Percentiles rank a stretch among this genome's conserved stretches.
Conservation (phyloP, 306 rosid species). For the Hippophae rhamnoides region DNA sequence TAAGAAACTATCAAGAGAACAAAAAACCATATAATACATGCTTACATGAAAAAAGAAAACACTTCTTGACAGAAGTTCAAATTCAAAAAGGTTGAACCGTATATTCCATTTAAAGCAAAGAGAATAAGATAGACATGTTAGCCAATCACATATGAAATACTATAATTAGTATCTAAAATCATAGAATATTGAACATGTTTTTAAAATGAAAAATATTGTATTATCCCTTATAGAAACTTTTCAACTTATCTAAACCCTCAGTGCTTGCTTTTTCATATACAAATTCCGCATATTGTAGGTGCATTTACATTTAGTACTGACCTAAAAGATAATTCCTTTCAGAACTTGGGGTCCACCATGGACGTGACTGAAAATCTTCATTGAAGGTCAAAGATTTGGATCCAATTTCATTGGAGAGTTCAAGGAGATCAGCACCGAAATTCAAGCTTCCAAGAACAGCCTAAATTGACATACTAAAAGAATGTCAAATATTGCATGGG, state of each 20-base stretch:
- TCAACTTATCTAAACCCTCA: too few species aligned
- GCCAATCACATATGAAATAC: background rate
- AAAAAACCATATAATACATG: background rate
- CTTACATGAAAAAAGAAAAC: too few species aligned
- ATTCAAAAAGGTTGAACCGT: background rate
- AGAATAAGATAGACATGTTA: too few species aligned
- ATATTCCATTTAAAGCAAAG: background rate
- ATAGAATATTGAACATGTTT: background rate
- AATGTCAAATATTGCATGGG: background rate
- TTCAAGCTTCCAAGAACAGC: slow-evolving; percentile 61
- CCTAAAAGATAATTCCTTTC: slow-evolving; percentile 90
- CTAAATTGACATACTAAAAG: slow-evolving; percentile 28
- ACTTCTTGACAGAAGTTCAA: background rate
- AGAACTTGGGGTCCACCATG: slow-evolving; percentile 94
- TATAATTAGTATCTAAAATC: background rate
- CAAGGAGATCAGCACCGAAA: slow-evolving; percentile 64
- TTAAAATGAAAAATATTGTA: background rate
- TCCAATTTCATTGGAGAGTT: slow-evolving; percentile 75
- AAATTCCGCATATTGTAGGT: background rate
- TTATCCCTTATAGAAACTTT: background rate
- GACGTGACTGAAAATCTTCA: slow-evolving; percentile 80
- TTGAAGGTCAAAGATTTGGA: slow-evolving; percentile 77
- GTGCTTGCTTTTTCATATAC: too few species aligned
- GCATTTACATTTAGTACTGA: slow-evolving; percentile 20
- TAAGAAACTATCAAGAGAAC: slow-evolving; percentile 5